Conservation (phyloP, 2,329 filamentous ascomycete genomes). For the Kalaharituber pfeilii region DNA sequence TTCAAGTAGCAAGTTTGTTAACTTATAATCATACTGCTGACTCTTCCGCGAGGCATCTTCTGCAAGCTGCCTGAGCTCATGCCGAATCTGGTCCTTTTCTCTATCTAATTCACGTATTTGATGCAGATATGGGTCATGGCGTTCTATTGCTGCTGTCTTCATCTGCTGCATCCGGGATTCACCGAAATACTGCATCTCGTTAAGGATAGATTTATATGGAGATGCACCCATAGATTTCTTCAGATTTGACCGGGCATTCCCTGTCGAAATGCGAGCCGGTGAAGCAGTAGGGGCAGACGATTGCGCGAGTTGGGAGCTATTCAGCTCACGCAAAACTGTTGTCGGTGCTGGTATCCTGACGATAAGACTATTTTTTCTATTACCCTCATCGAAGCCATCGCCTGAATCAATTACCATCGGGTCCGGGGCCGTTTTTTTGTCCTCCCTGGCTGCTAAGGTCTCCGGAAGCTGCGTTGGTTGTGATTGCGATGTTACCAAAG, state of each 20-base stretch:
- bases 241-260: background rate
- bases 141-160: background rate
- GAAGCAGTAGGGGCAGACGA: conserved; percentile 1
- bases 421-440: too few relatives aligned
- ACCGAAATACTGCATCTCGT: background rate
- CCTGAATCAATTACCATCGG: background rate
- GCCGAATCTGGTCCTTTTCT: background rate
- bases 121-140: background rate
- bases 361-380: background rate
- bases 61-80: background rate
- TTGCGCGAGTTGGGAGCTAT: conserved; percentile 1
- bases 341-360: background rate
- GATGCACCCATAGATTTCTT: background rate
- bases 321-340: conserved; percentile 4
- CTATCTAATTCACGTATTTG: background rate
- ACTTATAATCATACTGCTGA: background rate
- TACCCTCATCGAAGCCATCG: background rate
- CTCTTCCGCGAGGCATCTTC: background rate
- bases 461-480: background rate
- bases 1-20: background rate
- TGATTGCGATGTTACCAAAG: background rate
- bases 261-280: background rate
- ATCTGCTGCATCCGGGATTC: background rate
- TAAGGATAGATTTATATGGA: background rate
- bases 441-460: background rate